A percentile compares a stretch with the other conserved stretches of the same genome.
These are phyloP conservation scores for Orbilia javanica DNA, from an alignment of 2,329 filamentous ascomycete species.

Conservation along the genomic window DNA sequence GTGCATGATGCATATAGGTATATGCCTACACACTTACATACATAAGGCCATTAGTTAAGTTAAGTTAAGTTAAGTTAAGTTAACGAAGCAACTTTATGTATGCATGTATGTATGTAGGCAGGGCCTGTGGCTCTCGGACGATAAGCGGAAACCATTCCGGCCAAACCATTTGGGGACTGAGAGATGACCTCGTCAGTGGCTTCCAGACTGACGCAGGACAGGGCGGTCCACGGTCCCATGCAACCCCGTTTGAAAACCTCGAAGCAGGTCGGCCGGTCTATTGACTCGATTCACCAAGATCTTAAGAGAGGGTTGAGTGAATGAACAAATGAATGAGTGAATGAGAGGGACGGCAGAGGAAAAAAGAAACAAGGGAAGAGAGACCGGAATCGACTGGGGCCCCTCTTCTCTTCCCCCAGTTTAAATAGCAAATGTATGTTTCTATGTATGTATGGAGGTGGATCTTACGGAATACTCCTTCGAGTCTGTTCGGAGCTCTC, in stretches of 20 bases:
- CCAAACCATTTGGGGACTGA: neutral
- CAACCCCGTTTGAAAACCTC: neutral
- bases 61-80: neutral
- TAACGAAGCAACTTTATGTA: neutral
- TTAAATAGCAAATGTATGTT: too few species aligned
- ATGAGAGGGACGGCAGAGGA: too few species aligned
- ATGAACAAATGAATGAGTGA: neutral
- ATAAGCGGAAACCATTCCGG: constrained; percentile 21
- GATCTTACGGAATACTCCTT: constrained; percentile 13
- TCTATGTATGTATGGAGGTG: too few species aligned
- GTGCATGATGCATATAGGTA: constrained; percentile 13
- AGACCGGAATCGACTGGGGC: too few species aligned
- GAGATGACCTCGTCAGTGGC: constrained; percentile 46
- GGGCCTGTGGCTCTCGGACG: constrained; percentile 9
- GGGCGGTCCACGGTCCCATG: neutral
- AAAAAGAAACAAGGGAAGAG: too few species aligned
- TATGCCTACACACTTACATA: too few species aligned
- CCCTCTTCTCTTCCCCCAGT: constrained; percentile 4
- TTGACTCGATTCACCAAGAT: too few species aligned
- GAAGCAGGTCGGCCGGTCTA: too few species aligned
- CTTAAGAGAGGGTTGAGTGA: neutral
- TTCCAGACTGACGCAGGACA: neutral
- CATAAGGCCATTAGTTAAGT: neutral
- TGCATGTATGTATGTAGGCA: neutral
- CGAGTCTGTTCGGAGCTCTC: constrained; percentile 22